Base-by-base conservation (phyloP, 2,329 filamentous ascomycete species). In the Epichloe hybrida region DNA sequence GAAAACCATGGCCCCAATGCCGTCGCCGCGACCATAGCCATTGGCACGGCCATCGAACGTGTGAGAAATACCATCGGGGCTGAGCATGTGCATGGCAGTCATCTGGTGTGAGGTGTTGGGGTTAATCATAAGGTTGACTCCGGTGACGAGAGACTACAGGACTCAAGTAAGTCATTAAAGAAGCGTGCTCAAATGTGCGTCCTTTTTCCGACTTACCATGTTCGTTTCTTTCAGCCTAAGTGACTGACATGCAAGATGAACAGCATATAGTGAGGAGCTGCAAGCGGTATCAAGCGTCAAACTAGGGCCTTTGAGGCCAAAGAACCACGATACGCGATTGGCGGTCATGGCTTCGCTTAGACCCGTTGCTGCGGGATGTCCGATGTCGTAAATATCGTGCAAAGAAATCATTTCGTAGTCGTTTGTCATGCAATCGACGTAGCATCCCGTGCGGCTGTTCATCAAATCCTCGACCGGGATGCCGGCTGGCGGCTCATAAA, bases 21-120 rank as follows among this genome's bases (percentile, higher is more conserved):
- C 73, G 51, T 76, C 73, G 1, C 68, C 71, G n/a, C 69, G 64
- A 4, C 61, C 66, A 52, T 75, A 76, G 0, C 73, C 74, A 47
- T 70, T 64, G 0, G 68, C 73, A 8, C 54, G 53, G 5, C 51
- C 53, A 41, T 62, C 61, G 50, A 68, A 70, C 0, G 64, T 62
- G 31, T 64, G 61, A 51, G 64, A 68, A 4, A 46, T 50, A 2
- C 57, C 54, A 4, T 51, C 51, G 2, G 54, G 46, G 1, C 58
- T 59, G 11, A 35, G 13, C n/a, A 46, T 23, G 9, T 31, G 9
- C 23, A 54, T 46, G 9, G 27, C 27, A 27, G 27, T 27, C 7
- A 27, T 2, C 27, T 27, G 27, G 27, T 52, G 48, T 6, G 43
- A 43, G 12, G 23, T 13, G 20, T 43, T 17, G 40, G 50, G 53